A percentile compares a stretch with the other conserved stretches of the same genome.
These are phyloP conservation scores for Pleurotus ostreatus DNA, from an alignment of 768 basidiomycete species.

Conservation along the genomic window DNA sequence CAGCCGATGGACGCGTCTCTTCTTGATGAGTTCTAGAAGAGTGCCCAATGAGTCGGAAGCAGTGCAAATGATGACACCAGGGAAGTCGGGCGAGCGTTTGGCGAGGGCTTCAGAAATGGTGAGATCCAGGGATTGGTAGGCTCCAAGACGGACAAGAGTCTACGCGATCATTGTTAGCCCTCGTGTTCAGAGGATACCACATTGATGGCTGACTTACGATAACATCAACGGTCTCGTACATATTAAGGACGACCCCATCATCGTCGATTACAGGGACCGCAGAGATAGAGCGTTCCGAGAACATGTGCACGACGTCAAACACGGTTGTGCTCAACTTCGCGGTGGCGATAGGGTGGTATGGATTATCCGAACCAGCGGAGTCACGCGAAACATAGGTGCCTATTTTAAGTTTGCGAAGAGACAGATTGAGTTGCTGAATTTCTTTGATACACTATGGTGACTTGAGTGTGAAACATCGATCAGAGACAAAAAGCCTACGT, in stretches of 20 bases:
- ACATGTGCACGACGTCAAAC: slow-evolving; percentile 98
- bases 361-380: slow-evolving; percentile 47
- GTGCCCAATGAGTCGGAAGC: slow-evolving; percentile 89
- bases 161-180: slow-evolving; percentile 26
- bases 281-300: slow-evolving; percentile 91
- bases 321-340: slow-evolving; percentile 89
- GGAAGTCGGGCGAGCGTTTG: slow-evolving; percentile 91
- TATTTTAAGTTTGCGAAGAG: slow-evolving; percentile 84
- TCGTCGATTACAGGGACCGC: slow-evolving; percentile 96
- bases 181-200: too few species aligned
- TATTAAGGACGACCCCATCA: slow-evolving; percentile 87
- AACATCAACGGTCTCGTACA: slow-evolving; percentile 99
- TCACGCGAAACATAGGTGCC: slow-evolving; percentile 84
- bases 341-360: slow-evolving; percentile 88
- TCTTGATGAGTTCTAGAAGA: slow-evolving; percentile 86
- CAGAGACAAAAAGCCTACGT: slow-evolving; percentile 48
- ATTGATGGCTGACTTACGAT: slow-evolving; percentile 58
- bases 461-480: slow-evolving; percentile 8
- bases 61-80: slow-evolving; percentile 94
- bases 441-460: slow-evolving; percentile 73
- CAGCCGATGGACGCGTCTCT: slow-evolving; percentile 88
- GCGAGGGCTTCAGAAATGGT: slow-evolving; percentile 90
- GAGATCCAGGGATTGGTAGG: slow-evolving; percentile 93
- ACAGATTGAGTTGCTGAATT: slow-evolving; percentile 72
- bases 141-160: slow-evolving; percentile 92